phyloP scores from a whole-genome alignment of 2,329 filamentous ascomycete genomes.

The Pseudogymnoascus sp. region DNA sequence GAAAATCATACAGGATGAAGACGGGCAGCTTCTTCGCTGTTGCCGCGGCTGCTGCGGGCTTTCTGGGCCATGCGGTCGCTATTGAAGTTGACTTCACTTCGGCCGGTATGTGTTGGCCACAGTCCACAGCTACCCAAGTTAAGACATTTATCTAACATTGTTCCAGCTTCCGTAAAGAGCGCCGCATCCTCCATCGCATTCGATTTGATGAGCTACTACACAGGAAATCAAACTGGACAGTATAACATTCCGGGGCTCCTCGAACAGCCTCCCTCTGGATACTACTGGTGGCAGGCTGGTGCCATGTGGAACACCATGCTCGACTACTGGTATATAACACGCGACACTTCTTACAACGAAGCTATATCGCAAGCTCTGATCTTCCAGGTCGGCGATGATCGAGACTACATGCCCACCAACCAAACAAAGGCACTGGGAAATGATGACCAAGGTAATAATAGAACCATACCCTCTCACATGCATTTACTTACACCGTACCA shows the following conservation, averaged over 20 bases:
- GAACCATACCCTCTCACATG: neutral
- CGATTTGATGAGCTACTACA: slow-evolving; percentile 36
- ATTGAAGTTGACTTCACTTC: slow-evolving; percentile 23
- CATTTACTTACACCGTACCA: neutral
- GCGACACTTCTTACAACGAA: slow-evolving; percentile 49
- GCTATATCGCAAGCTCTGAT: slow-evolving; percentile 47
- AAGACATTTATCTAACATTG: slow-evolving; percentile 36
- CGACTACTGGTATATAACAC: slow-evolving; percentile 56
- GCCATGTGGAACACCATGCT: slow-evolving; percentile 53
- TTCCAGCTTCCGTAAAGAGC: slow-evolving; percentile 30
- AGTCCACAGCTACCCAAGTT: slow-evolving; percentile 23
- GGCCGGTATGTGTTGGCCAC: slow-evolving; percentile 17
- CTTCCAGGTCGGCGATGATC: slow-evolving; percentile 47
- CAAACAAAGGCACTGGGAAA: slow-evolving; percentile 31
- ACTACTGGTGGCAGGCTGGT: slow-evolving; percentile 55
- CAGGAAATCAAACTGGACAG: slow-evolving; percentile 32
- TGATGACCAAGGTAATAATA: slow-evolving; percentile 27
- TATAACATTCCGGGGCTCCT: slow-evolving; percentile 41
- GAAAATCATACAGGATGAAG: neutral
- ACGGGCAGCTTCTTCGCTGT: neutral
- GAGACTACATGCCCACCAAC: slow-evolving; percentile 50
- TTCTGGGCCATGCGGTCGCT: slow-evolving; percentile 11
- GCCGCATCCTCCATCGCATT: slow-evolving; percentile 27
- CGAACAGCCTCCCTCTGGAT: slow-evolving; percentile 36
- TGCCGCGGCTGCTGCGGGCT: neutral